Conservation (phyloP, 345 rosid species). For the Eucalyptus marginata region DNA sequence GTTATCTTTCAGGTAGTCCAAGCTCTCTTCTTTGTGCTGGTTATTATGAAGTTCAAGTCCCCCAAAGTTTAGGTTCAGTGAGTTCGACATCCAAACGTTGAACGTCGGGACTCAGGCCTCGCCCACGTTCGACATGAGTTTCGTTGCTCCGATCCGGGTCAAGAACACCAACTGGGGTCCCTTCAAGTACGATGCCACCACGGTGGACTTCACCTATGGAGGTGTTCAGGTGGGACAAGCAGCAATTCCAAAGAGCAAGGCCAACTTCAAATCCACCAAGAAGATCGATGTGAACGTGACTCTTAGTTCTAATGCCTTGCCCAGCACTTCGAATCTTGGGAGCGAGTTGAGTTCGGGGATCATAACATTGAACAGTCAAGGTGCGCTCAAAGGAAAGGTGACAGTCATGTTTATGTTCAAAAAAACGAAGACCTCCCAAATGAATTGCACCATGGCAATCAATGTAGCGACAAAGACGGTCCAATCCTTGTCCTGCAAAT, state of each 20-base stretch:
- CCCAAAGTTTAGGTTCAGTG: constrained; percentile 9
- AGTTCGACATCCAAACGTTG: neutral
- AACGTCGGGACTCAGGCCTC: neutral
- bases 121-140: neutral
- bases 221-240: neutral
- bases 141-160: neutral
- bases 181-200: neutral
- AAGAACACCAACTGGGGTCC: constrained; percentile 10
- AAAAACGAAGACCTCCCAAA: neutral
- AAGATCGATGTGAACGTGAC: neutral
- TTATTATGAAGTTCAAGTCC: constrained; percentile 1
- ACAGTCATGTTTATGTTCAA: neutral
- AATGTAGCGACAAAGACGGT: neutral
- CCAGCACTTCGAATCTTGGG: neutral
- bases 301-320: neutral
- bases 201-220: neutral
- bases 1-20: constrained; percentile 8
- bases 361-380: neutral
- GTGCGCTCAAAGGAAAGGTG: neutral
- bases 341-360: neutral
- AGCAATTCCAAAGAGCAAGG: neutral
- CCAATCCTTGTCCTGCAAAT: neutral
- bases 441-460: neutral
- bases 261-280: constrained; percentile 1
- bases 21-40: constrained; percentile 1